Conservation (phyloP, 805 yeast species). For the Grigorovia jiainica region DNA sequence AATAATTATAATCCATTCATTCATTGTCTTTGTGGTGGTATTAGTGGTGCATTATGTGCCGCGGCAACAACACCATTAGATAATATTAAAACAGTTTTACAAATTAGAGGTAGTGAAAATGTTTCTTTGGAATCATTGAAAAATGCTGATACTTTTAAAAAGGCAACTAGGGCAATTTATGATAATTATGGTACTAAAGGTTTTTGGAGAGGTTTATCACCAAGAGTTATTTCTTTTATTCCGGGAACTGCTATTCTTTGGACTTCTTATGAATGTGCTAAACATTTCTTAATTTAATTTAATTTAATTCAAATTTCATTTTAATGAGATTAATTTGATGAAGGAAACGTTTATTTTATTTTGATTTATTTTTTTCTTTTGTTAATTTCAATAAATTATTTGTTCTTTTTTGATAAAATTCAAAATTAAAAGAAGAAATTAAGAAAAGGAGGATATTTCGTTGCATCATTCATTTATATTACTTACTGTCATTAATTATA, state of each 20-base stretch:
- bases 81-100: conserved; percentile 84
- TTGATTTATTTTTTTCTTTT: background rate
- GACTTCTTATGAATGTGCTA: conserved; percentile 98
- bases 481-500: too few species aligned
- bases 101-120: conserved; percentile 54
- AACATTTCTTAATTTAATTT: conserved; percentile 30
- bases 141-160: conserved; percentile 52
- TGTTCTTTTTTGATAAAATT: too few species aligned
- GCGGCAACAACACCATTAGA: conserved; percentile 92
- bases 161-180: conserved; percentile 64
- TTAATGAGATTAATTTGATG: too few species aligned
- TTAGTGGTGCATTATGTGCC: conserved; percentile 92
- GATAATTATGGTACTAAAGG: conserved; percentile 51
- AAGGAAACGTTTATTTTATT: background rate
- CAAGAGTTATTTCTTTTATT: conserved; percentile 84
- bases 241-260: conserved; percentile 96
- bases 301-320: too few species aligned
- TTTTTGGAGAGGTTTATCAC: conserved; percentile 77
- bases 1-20: conserved; percentile 76
- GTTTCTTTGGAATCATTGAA: conserved; percentile 34
- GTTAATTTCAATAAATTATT: too few species aligned
- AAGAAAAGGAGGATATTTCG: too few species aligned
- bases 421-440: too few species aligned
- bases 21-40: conserved; percentile 87
- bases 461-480: too few species aligned